These are phyloP conservation scores for Rhizomucor pusillus DNA, from an alignment of 371 early-diverging fungal species.

Conservation along the genomic window DNA sequence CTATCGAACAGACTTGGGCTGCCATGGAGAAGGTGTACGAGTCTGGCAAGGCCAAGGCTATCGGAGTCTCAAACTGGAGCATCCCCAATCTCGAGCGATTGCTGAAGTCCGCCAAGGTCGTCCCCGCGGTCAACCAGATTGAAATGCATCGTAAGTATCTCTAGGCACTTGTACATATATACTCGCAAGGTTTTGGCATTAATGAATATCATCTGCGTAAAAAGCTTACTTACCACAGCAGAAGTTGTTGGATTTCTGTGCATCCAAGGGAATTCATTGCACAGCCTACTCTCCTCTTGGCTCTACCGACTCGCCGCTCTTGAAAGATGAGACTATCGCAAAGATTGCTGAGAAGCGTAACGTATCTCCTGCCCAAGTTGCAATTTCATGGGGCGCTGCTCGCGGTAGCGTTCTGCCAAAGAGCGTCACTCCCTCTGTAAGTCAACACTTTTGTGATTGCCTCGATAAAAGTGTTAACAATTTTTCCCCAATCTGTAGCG, in stretches of 20 bases:
- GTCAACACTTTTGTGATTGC: neutral
- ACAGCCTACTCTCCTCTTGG: constrained; percentile 78
- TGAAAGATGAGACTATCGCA: constrained; percentile 45
- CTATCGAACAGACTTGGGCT: constrained; percentile 44
- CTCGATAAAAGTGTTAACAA: neutral
- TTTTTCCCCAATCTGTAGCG: constrained; percentile 21
- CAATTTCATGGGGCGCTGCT: constrained; percentile 76
- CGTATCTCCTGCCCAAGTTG: constrained; percentile 71
- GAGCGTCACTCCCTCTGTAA: constrained; percentile 44
- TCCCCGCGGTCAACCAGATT: constrained; percentile 68
- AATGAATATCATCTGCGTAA: neutral
- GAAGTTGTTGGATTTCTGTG: constrained; percentile 56
- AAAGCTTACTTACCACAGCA: constrained; percentile 63
- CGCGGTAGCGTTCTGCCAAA: constrained; percentile 58
- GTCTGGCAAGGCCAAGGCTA: constrained; percentile 62
- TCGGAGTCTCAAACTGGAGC: constrained; percentile 68
- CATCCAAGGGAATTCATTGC: constrained; percentile 49
- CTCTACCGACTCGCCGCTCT: constrained; percentile 37
- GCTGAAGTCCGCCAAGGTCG: constrained; percentile 50
- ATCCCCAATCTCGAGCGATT: constrained; percentile 50
- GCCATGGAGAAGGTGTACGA: constrained; percentile 62
- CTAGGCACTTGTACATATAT: constrained; percentile 31
- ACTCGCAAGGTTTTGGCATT: neutral
- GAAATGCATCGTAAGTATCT: constrained; percentile 80
- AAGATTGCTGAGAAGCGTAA: constrained; percentile 62